These are phyloP conservation scores for Pseudopithomyces chartarum DNA, from an alignment of 2,329 filamentous ascomycete genomes.

Conservation along the genomic window DNA sequence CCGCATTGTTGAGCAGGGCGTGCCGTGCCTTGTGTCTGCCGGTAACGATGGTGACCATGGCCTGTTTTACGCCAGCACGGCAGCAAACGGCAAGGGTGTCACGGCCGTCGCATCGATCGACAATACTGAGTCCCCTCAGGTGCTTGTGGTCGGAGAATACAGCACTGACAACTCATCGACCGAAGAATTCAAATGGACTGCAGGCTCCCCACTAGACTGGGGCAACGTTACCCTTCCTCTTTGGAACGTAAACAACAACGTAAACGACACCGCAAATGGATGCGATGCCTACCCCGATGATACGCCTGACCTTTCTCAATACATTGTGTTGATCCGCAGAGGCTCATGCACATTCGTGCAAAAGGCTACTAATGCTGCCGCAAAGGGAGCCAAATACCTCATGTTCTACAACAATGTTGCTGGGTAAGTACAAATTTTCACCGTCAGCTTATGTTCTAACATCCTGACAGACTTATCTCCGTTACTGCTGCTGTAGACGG, in stretches of 20 bases:
- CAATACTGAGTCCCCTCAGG: slow-evolving; percentile 35
- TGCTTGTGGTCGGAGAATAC: slow-evolving; percentile 44
- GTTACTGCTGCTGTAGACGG: slow-evolving; percentile 1
- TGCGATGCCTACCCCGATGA: slow-evolving; percentile 58
- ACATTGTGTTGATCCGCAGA: slow-evolving; percentile 65
- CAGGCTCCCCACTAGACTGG: slow-evolving; percentile 35
- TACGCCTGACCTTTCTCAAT: slow-evolving; percentile 61
- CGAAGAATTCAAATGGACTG: slow-evolving; percentile 35
- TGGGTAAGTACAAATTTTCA: neutral
- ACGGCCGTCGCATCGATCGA: slow-evolving; percentile 53
- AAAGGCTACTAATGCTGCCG: slow-evolving; percentile 60
- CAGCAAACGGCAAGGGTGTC: slow-evolving; percentile 49
- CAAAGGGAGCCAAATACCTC: slow-evolving; percentile 63
- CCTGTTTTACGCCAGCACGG: slow-evolving; percentile 53
- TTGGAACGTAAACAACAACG: slow-evolving; percentile 54
- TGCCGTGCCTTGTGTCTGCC: slow-evolving; percentile 58
- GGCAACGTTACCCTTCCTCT: slow-evolving; percentile 18
- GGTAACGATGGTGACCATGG: slow-evolving; percentile 59
- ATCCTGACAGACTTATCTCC: slow-evolving; percentile 1
- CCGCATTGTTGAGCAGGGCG: slow-evolving; percentile 51
- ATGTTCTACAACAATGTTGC: slow-evolving; percentile 62
- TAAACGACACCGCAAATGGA: slow-evolving; percentile 53
- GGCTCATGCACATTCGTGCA: slow-evolving; percentile 62
- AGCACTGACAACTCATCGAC: slow-evolving; percentile 26
- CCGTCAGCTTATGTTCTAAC: neutral